A percentile compares a stretch with the other conserved stretches of the same genome.
phyloP scores from a whole-genome alignment of 73 alveolate genomes.

The Tetrahymena elliotti region DNA sequence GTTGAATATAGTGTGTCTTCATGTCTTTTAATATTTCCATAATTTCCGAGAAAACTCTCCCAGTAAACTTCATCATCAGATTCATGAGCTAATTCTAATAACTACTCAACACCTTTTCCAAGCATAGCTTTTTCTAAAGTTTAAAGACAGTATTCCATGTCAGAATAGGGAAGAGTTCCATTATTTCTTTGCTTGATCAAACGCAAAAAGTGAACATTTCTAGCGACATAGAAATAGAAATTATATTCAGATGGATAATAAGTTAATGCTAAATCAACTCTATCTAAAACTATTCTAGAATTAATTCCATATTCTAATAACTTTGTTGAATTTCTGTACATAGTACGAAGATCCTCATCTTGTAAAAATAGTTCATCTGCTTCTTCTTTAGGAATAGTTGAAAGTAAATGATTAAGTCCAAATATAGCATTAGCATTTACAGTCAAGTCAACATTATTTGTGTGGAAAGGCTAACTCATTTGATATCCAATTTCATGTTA shows the following conservation, averaged over 20 bases:
- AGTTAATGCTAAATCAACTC: background rate
- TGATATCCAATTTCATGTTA: background rate
- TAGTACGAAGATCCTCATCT: background rate
- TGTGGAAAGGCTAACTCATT: background rate
- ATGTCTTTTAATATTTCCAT: background rate
- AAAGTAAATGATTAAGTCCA: background rate
- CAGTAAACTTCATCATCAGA: background rate
- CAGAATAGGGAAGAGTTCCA: background rate
- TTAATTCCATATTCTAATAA: background rate
- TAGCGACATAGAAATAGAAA: background rate
- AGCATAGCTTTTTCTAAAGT: background rate
- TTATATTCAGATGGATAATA: background rate
- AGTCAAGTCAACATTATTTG: background rate
- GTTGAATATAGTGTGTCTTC: background rate
- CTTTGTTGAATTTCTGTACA: background rate
- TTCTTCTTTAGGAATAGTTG: background rate
- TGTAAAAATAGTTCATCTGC: background rate
- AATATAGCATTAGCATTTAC: background rate
- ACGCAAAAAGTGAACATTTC: background rate
- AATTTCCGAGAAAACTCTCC: background rate
- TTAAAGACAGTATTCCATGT: background rate
- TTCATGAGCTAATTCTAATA: background rate
- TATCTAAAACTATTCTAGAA: background rate
- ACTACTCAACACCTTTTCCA: background rate
- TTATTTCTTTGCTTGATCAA: background rate